Percentiles rank a stretch among this genome's conserved stretches.
Conservation (phyloP, 2,329 filamentous ascomycete genomes). For the Fusarium duplospermum region DNA sequence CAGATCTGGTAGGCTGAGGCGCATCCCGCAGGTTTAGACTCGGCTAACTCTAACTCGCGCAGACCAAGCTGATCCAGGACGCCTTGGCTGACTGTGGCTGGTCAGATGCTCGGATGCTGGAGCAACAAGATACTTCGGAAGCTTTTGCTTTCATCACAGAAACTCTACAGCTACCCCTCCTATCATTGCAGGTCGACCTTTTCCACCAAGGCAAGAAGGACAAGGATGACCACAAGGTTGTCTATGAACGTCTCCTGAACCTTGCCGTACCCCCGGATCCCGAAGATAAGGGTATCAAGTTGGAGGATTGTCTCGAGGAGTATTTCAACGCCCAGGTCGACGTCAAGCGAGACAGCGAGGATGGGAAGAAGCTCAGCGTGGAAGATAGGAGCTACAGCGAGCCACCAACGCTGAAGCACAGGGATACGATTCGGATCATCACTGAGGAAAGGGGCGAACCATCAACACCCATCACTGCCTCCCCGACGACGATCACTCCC, state of each 20-base stretch:
- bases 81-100: constrained; percentile 88
- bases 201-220: constrained; percentile 91
- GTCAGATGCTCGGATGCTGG: constrained; percentile 79
- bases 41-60: constrained; percentile 47
- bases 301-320: constrained; percentile 92
- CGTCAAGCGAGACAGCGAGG: constrained; percentile 78
- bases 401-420: constrained; percentile 42
- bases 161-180: constrained; percentile 84
- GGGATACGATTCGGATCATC: constrained; percentile 50
- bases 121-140: constrained; percentile 95
- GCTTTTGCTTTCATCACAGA: constrained; percentile 96
- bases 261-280: constrained; percentile 86
- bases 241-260: constrained; percentile 91
- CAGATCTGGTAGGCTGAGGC: constrained; percentile 75
- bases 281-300: constrained; percentile 76
- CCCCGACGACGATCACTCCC: constrained; percentile 47
- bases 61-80: constrained; percentile 87
- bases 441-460: constrained; percentile 48
- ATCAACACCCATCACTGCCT: constrained; percentile 49
- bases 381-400: constrained; percentile 45
- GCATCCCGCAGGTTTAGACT: background rate
- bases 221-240: constrained; percentile 91
- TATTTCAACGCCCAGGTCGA: constrained; percentile 97
- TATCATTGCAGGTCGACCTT: constrained; percentile 93
- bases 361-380: constrained; percentile 59